Evolutionary conservation across 2,329 filamentous ascomycete species (phyloP), one percentile per base, ranked within the genome.

Genomic region (Alternaria incomplexa): DNA sequence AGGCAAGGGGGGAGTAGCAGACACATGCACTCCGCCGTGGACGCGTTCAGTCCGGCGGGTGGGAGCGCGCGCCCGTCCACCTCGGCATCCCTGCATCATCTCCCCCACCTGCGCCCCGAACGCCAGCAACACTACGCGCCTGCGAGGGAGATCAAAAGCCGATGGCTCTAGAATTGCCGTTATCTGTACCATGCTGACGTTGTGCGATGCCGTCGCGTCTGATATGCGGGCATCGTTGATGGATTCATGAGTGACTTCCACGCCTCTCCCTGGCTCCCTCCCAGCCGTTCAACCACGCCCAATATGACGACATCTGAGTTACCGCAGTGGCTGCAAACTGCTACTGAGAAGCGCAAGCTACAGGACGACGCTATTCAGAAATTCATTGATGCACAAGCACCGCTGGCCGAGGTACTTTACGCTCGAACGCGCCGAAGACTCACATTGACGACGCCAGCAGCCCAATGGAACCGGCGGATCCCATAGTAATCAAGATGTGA

Each of bases 241-340:
- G 15, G n/a, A 13, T 54, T 9, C 32, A 54, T 36, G 28, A 48
- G 12, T 26, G 28, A 56, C 20, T 36, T n/a, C 28, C 6, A 25
- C 12, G n/a, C 45, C 15, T 25, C 20, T 45, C 32, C 32, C 4
- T 1, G 13, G 32, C 7, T 36, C 11, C 36, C 36, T 40, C 30
- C 43, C 12, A 43, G 15, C 32, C 11, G 47, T 10, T 22, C 30
- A 20, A 32, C 32, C 20, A 36, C 54, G 25, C 12, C 46, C 47
- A 58, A 51, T 51, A 74, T 74, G 71, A 23, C 60, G 36, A 32
- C 58, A 32, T 25, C 61, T 6, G 56, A 62, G 25, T 36, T 46
- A 15, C 71, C 73, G 10, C 67, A 65, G 50, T 79, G 77, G 77
- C 66, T 67, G 32, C 73, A 74, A 43, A 73, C 61, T 13, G 73